A percentile compares a stretch with the other conserved stretches of the same genome.
Evolutionary conservation across 2,329 filamentous ascomycete species (phyloP).

Genomic region (Neofusicoccum laricinum): DNA sequence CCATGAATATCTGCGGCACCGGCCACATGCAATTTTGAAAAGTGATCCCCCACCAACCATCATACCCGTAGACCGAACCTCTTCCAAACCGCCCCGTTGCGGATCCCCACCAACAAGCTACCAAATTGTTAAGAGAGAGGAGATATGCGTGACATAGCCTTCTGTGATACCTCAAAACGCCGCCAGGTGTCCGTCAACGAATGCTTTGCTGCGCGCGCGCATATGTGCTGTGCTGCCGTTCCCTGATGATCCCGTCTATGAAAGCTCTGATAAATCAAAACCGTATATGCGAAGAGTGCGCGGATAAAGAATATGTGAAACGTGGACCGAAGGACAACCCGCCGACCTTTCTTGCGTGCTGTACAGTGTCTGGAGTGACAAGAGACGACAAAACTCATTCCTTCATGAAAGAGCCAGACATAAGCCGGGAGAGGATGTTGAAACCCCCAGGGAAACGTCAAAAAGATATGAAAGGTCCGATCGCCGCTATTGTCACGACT

Average conservation of each 20-base stretch:
- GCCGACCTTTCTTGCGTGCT: background rate
- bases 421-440: background rate
- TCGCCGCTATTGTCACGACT: background rate
- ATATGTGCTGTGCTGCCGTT: background rate
- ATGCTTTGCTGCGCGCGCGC: background rate
- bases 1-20: background rate
- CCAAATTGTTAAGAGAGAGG: background rate
- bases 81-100: background rate
- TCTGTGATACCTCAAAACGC: background rate
- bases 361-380: background rate
- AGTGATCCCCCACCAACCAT: too few relatives aligned
- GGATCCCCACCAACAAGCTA: background rate
- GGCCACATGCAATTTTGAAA: constrained; percentile 5
- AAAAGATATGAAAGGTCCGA: background rate
- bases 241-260: background rate
- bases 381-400: background rate
- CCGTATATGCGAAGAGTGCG: background rate
- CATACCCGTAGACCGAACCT: background rate
- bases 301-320: background rate
- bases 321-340: background rate
- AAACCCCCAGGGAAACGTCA: background rate
- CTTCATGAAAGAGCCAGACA: background rate
- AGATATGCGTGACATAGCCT: background rate
- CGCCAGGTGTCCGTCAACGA: background rate
- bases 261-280: background rate